Evolutionary conservation across 2,329 filamentous ascomycete genomes (phyloP), one percentile per base, ranked within the genome.

Genomic region (Penicillium capsulatum): DNA sequence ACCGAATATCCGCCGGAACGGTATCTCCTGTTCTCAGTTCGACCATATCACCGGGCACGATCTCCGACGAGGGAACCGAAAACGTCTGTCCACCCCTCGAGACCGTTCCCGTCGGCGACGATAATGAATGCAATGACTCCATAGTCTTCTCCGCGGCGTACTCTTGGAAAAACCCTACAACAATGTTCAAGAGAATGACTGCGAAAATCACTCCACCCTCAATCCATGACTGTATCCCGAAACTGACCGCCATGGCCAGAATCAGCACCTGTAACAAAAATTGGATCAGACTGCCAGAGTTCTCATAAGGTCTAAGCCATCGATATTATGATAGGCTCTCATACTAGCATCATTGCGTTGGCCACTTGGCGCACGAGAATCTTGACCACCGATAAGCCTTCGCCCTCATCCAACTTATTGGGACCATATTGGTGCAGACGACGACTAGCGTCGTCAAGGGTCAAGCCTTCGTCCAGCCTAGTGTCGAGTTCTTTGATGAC

Each of bases 241-340:
- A 76, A 55, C 72, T 74, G 36, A 77, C 71, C 40, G 80, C 81
- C 80, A 86, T 86, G 53, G 85, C 84, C 57, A 86, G 80, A 54
- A 88, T 76, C 50, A 90, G 81, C 42, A 86, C 83, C 83, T 86
- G n/a, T n/a, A n/a, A 51, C 19, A 22, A 22, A 9, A 22, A 22
- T 9, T 22, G 19, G 19, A 22, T 22, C 19, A 22, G 19, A 22
- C 9, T 5, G 19, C 5, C 9, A 22, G 19, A 9, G 19, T 22
- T 22, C 19, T 22, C 19, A 22, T 5, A 9, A 5, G 9, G 9
- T 9, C 19, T 9, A 5, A 22, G 9, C 5, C 9, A 5, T 22
- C 19, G 9, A 5, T 9, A 22, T 22, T 5, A 22, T 5, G 19
- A 22, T 22, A 22, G 19, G 9, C 5, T 22, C 19, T 22, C 60